Evolutionary conservation across 495 filamentous ascomycete species (phyloP).

Genomic region (Neurospora pannonica): DNA sequence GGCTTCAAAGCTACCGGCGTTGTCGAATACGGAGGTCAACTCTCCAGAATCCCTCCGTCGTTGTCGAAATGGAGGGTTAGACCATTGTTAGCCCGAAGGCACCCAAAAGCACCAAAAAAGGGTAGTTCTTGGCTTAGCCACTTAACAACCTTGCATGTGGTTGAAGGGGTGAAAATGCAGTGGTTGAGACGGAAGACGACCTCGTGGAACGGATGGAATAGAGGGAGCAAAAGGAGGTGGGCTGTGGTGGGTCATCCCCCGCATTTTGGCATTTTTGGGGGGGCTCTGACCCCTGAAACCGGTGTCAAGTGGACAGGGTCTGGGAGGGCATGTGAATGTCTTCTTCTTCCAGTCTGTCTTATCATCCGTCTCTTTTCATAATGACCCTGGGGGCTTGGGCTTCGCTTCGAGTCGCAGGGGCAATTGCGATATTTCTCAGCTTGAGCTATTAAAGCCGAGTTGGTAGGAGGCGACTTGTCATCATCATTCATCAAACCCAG

Average conservation of each 20-base stretch:
- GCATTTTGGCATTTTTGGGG: not conserved
- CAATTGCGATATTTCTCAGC: not conserved
- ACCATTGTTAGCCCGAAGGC: no score
- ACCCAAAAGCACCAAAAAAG: no score
- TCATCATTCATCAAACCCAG: not conserved
- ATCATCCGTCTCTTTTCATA: not conserved
- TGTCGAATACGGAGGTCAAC: no score
- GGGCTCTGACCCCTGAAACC: not conserved
- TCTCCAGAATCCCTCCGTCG: no score
- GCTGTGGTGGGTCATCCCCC: not conserved
- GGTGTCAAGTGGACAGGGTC: not conserved
- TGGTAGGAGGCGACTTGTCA: not conserved
- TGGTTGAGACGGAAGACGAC: not conserved
- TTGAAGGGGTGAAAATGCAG: not conserved
- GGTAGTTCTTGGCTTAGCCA: no score
- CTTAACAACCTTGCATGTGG: not conserved
- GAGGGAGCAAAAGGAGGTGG: not conserved
- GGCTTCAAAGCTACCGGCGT: no score
- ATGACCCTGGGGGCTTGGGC: not conserved
- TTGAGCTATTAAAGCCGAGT: not conserved
- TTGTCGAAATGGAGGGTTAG: no score
- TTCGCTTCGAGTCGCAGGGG: not conserved
- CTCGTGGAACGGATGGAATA: not conserved
- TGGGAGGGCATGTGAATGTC: not conserved
- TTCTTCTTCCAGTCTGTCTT: not conserved